Evolutionary conservation across 1,139 yeast species (phyloP).

Genomic region (Pichia inconspicua): DNA sequence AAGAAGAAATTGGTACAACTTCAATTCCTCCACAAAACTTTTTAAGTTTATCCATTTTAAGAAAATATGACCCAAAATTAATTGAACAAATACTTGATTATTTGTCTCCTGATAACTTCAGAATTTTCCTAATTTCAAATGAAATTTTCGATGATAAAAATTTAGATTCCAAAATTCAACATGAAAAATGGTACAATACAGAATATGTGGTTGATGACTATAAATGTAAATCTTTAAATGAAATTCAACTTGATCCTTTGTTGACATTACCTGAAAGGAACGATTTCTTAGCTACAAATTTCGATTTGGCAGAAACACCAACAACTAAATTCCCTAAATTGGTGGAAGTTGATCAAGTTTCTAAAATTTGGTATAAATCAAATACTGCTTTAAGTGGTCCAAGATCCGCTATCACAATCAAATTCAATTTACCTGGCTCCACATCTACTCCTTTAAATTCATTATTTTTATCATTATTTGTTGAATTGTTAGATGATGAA

Average conservation of each 20-base stretch:
- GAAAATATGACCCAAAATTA: constrained; percentile 49
- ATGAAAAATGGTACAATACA: constrained; percentile 89
- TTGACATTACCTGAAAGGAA: constrained; percentile 57
- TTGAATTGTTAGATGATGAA: constrained; percentile 66
- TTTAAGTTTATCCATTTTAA: constrained; percentile 44
- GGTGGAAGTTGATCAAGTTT: constrained; percentile 33
- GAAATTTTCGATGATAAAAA: constrained; percentile 27
- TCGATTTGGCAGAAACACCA: constrained; percentile 40
- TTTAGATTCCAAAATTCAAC: constrained; percentile 19
- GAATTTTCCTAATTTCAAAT: constrained; percentile 52
- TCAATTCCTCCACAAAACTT: constrained; percentile 57
- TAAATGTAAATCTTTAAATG: constrained; percentile 33
- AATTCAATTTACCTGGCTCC: constrained; percentile 60
- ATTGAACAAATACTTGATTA: constrained; percentile 45
- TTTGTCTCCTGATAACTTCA: constrained; percentile 52
- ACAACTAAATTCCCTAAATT: constrained; percentile 37
- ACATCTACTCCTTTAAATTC: constrained; percentile 49
- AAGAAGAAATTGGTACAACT: constrained; percentile 13
- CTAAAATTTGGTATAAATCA: constrained; percentile 75
- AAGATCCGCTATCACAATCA: constrained; percentile 62
- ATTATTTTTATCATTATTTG: constrained; percentile 52
- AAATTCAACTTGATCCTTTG: constrained; percentile 26
- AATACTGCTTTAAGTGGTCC: constrained; percentile 90
- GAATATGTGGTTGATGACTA: constrained; percentile 51
- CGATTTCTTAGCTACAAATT: constrained; percentile 73